Base-by-base conservation (phyloP, 306 rosid genomes). In the Delonix regia region DNA sequence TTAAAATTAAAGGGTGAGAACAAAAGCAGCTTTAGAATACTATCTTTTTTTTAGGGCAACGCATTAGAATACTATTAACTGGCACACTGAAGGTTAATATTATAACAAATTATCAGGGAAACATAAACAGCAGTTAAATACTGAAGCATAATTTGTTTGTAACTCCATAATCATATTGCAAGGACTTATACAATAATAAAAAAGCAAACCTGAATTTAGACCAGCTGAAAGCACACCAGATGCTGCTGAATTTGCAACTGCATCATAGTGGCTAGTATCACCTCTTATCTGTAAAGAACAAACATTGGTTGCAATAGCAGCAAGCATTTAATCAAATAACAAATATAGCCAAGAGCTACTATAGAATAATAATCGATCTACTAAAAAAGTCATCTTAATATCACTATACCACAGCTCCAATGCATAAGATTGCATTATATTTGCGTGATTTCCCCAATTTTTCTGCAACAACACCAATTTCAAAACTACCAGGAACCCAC, bases 401-500 rank as follows among this genome's bases (percentile, higher is more conserved):
- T 56, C 25, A 47, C 44, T 82, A 45, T 92, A 92, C 98, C 99
- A 95, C 99, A 27, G 98, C 98, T 82, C 99, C 99, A 56, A 95
- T 88, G 84, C 99, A 95, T 80, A 95, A 12, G 25, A 95, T 44
- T 44, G 98, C 99, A 27, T 95, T 85, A 83, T 93, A 93, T 80
- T 79, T 91, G 79, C 85, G 88, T 19, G 97, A 89, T 70, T 83
- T 91, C 38, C 97, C 96, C 60, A 95, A 88, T 81, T 80, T 89
- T 73, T 80, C 80, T 24, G 99, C 99, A 72, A 77, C 93, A 42
- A 84, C 87, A 48, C 97, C 97, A 76, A 95, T 91, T 80, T 95
- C 99, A 73, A 91, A 95, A 90, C 98, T 70, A 75, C 99, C 98
- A 28, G 98, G 99, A 76, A 93, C 98, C 98, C 99, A 93, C 22